Conservation (phyloP, 202 grass and related monocot species). For the Carex sylvatica region DNA sequence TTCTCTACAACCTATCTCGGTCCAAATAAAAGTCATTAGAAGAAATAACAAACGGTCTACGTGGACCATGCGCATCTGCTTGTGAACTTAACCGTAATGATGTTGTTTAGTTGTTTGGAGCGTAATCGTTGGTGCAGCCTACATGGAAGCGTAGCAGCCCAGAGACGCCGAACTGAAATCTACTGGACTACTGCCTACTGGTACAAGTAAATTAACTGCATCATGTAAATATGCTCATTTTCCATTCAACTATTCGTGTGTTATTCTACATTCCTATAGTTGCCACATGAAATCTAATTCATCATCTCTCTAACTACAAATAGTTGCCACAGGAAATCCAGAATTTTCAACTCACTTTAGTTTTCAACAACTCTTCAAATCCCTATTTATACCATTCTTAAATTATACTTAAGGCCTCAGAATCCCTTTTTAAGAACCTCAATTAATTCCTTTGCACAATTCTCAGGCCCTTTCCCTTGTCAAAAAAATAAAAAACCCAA, state of each 20-base stretch:
- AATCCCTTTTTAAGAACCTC: neutral
- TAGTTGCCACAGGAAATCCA: neutral
- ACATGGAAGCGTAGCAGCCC: neutral
- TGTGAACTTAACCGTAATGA: neutral
- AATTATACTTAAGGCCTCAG: neutral
- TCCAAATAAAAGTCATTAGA: neutral
- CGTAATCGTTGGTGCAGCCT: neutral
- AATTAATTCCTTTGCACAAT: neutral
- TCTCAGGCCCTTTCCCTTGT: neutral
- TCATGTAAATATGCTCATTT: neutral
- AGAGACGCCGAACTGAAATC: neutral
- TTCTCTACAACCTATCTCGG: neutral
- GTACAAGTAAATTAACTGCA: conserved; percentile 2
- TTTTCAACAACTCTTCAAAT: neutral
- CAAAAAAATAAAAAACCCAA: neutral
- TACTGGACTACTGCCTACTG: neutral
- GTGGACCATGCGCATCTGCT: neutral
- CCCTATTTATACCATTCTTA: neutral
- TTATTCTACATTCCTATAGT: neutral
- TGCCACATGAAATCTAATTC: neutral
- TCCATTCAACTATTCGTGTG: neutral
- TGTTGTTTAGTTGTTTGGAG: neutral
- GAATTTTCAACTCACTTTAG: neutral
- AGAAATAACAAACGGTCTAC: neutral
- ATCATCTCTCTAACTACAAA: neutral